A percentile compares a stretch with the other conserved stretches of the same genome.
phyloP scores from a whole-genome alignment of 768 basidiomycete species.

The Neoboletus magnificus region DNA sequence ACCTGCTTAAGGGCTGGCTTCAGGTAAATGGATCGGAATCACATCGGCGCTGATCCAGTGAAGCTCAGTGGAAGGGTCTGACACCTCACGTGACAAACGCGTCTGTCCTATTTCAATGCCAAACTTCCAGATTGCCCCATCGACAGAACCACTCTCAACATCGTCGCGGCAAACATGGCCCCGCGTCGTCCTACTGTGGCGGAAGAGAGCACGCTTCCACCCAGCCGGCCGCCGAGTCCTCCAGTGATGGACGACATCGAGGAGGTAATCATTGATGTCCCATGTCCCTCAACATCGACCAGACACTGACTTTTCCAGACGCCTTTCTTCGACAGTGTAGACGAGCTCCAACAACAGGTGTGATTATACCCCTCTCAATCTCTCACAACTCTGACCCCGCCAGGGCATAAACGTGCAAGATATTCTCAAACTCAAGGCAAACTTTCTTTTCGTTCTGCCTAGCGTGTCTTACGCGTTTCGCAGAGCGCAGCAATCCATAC shows the following conservation, averaged over 20 bases:
- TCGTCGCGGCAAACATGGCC: conserved; percentile 16
- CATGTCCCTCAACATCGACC: not conserved
- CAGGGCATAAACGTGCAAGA: conserved; percentile 96
- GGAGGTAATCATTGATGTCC: conserved; percentile 29
- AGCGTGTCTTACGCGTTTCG: not conserved
- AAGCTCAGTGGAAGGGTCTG: not conserved
- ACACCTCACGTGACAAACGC: conserved; percentile 20
- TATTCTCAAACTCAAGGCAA: conserved; percentile 86
- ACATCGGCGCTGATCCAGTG: not conserved
- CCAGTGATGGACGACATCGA: conserved; percentile 37
- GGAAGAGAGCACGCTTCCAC: conserved; percentile 27
- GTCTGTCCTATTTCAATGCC: conserved; percentile 14
- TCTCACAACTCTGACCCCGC: not conserved
- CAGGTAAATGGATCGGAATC: not conserved
- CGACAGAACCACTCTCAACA: not conserved
- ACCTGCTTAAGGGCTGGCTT: not conserved
- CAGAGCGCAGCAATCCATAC: conserved; percentile 82
- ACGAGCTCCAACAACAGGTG: conserved; percentile 82
- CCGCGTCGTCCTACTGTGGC: conserved; percentile 27
- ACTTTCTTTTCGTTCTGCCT: conserved; percentile 3
- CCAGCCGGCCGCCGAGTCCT: conserved; percentile 27
- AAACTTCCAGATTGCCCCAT: not conserved
- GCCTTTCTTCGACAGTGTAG: conserved; percentile 73
- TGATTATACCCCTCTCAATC: conserved; percentile 17
- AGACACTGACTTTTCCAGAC: conserved; percentile 32